Base-by-base conservation (phyloP, 371 early-diverging fungal species). In the Apophysomyces trapeziformis region DNA sequence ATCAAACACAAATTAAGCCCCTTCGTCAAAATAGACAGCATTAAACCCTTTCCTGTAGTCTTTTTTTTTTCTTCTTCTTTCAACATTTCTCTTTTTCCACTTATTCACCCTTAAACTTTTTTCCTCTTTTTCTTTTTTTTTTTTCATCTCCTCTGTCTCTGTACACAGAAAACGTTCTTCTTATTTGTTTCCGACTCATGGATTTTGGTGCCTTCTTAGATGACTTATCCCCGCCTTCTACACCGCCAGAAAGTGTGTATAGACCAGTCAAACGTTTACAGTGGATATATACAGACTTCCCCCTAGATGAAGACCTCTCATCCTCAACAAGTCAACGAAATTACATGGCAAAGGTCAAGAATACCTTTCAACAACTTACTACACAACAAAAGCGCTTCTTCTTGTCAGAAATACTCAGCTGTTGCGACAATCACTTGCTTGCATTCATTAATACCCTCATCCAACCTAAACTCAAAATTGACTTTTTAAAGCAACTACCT, bases 391-490 rank as follows among this genome's bases (percentile, higher is more conserved):
- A 62, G 7, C 62, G 44, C 7, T 58, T 62, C 14, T 67, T 83
- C 39, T 44, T 83, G 1, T 68, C 74, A 41, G 85, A 83, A 61
- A 72, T 89, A 5, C 71, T 89, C 63, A 75, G 78, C 61, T 69
- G 78, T 60, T 89, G 87, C 67, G 81, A 81, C 63, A 86, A 78
- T 63, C 74, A 81, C 16, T 84, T 88, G 57, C 81, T 89, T 46
- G 80, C 84, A 38, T 82, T 82, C 68, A 72, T 89, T 9, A 78
- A 83, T 66, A 78, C 81, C 0, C 84, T 85, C 18, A 88, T 88
- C 63, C 81, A 85, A 0, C 90, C 90, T 14, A 71, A 79, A 39
- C 83, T 95, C 26, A 93, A 93, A 71, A 86, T 90, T 59, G 94
- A 95, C 73, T 93, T 93, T 71, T 62, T 94, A n/a, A 58, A 61